Evolutionary conservation across 148 eudicot species (phyloP).

Genomic region (Amaranthus hypochondriacus): DNA sequence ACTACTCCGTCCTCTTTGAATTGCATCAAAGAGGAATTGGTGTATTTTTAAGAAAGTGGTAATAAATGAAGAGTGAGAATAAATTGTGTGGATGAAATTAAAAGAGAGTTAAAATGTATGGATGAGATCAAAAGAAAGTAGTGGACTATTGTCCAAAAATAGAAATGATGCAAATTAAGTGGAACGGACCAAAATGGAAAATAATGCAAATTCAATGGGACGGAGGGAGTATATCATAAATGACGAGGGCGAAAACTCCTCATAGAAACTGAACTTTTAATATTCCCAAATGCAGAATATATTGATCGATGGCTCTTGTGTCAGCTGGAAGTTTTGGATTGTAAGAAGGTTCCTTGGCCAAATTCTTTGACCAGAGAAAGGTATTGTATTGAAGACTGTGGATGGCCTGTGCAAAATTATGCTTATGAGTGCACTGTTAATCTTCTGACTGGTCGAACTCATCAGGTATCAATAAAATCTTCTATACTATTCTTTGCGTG

Average conservation of each 20-base stretch:
- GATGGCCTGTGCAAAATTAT: slow-evolving; percentile 64
- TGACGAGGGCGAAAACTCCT: not conserved
- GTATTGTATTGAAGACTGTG: slow-evolving; percentile 60
- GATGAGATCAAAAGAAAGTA: too few relatives aligned
- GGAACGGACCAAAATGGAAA: not conserved
- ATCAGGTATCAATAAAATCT: slow-evolving; percentile 58
- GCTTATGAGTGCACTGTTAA: slow-evolving; percentile 91
- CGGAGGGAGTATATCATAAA: too few relatives aligned
- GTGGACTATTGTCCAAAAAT: too few relatives aligned
- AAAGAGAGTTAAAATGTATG: too few relatives aligned
- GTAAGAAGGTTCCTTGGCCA: slow-evolving; percentile 94
- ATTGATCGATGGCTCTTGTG: slow-evolving; percentile 69
- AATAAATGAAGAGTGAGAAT: too few relatives aligned
- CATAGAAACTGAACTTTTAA: not conserved
- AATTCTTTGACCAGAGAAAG: slow-evolving; percentile 33
- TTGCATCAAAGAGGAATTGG: too few relatives aligned
- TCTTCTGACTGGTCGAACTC: slow-evolving; percentile 93
- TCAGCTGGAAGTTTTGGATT: slow-evolving; percentile 84
- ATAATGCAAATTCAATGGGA: too few relatives aligned
- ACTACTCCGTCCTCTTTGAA: too few relatives aligned
- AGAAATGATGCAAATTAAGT: not conserved
- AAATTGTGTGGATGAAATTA: too few relatives aligned
- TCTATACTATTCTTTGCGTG: not conserved
- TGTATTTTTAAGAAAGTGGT: too few relatives aligned
- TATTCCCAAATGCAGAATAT: slow-evolving; percentile 39